Base-by-base conservation (phyloP, 768 basidiomycete species). In the Pleurotus tuoliensis region DNA sequence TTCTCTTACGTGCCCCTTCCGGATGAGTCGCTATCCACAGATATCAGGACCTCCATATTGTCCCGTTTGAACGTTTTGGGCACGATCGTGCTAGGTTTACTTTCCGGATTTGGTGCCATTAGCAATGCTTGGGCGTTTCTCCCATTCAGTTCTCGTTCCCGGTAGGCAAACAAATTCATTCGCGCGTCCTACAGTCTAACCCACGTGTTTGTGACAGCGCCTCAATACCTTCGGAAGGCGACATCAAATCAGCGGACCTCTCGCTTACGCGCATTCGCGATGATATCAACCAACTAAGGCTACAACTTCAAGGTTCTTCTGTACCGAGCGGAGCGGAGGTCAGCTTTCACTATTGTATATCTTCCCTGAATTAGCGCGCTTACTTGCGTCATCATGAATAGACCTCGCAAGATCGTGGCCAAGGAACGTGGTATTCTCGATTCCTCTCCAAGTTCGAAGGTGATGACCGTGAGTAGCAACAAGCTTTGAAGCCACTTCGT, bases 51-150 rank as follows among this genome's bases (percentile, higher is more conserved):
- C 7, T 72, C 82, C 1, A 74, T 79, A 0, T 72, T 86, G 1
- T 73, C 87, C 2, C 81, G 90, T 9, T 76, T 92, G 12, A 81
- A 87, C 16, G 87, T 92, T 16, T 69, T 93, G 18, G 92, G 92
- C 2, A 92, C 87, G 0, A 75, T 86, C 27, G 80, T 92, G 56
- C 83, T 94, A n/a, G 92, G 92, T 4, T 65, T 85, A 2, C 75
- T 94, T 4, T 90, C 91, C 0, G 92, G 92, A 0, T 87, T 90
- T 59, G 90, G 90, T 59, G 86, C 89, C 3, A 75, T 88, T 47
- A 83, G 78, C 59, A 85, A 81, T 46, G 79, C 83, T 0, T 89
- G 88, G 87, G 71, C 69, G 4, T 83, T 78, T 63, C 66, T 87
- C 11, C 83, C 83, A 0, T 66, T 73, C 38, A 61, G 75, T 15